Conservation (phyloP, 345 rosid species). For the Hibiscus trionum region DNA sequence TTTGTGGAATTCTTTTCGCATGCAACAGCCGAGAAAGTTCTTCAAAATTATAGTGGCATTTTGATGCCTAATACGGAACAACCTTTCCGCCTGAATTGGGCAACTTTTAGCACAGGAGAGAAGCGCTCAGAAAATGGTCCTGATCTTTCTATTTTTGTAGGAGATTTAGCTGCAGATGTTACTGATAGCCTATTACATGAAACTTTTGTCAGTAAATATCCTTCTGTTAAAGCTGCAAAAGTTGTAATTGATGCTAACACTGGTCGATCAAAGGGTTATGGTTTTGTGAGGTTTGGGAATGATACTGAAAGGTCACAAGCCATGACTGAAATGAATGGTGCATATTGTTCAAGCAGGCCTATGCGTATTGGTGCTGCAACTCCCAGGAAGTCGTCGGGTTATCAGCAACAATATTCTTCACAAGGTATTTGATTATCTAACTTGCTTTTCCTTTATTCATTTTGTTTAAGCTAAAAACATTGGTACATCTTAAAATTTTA, state of each 20-base stretch:
- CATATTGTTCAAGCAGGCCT: conserved; percentile 80
- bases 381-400: conserved; percentile 77
- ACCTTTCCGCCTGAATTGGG: conserved; percentile 94
- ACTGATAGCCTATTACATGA: conserved; percentile 64
- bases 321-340: conserved; percentile 93
- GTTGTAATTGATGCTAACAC: conserved; percentile 89
- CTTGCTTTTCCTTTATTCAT: background rate
- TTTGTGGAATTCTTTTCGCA: conserved; percentile 84
- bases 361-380: conserved; percentile 97
- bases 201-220: conserved; percentile 66
- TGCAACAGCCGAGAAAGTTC: conserved; percentile 74
- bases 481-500: background rate
- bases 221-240: conserved; percentile 86
- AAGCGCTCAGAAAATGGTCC: conserved; percentile 83
- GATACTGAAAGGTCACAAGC: conserved; percentile 74
- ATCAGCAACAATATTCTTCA: conserved; percentile 61
- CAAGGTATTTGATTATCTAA: conserved; percentile 35
- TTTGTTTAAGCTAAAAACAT: conserved; percentile 5
- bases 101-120: conserved; percentile 81
- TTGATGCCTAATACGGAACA: conserved; percentile 79
- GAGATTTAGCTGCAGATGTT: conserved; percentile 93
- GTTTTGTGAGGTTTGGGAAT: conserved; percentile 97
- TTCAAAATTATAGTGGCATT: conserved; percentile 53
- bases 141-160: conserved; percentile 92
- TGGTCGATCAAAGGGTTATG: conserved; percentile 93